Base-by-base conservation (phyloP, 2,329 filamentous ascomycete species). In the Xylariomycetidae sp. region DNA sequence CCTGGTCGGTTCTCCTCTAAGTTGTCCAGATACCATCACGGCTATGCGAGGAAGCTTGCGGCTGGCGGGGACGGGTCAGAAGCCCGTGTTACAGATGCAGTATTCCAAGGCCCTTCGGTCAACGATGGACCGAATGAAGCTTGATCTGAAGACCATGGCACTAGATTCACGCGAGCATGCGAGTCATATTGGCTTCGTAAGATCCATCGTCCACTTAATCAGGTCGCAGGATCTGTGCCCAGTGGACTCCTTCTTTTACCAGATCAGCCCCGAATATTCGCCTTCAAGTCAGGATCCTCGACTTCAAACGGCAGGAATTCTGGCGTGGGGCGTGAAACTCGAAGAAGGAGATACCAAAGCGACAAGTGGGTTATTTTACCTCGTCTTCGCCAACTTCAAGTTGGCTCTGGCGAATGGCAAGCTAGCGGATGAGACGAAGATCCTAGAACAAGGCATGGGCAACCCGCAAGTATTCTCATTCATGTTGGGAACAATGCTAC, bases 381-480 rank as follows among this genome's bases (percentile, higher is more conserved):
- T 74, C 37, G 58, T 79, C 2, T 70, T 68, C 47, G 72, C 72
- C 43, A 75, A 70, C 50, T 74, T 75, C 49, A 76, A 75, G 47
- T 56, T 69, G 32, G 69, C 72, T 0, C 50, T 78, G 3, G 62
- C 64, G 26, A 69, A 69, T 36, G 59, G 66, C 35, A 64, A 60
- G 31, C 57, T 76, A n/a, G 48, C 48, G 5, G 61, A 67, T 5
- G 69, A 76, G 45, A 53, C 60, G 18, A 44, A 37, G 5, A 65
- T 76, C 31, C 45, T 78, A 14, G 54, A 54, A 22, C 59, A 59
- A 34, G 70, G 68, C n/a, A 67, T 76, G 65, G 56, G 50, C n/a
- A 60, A 69, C 25, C 29, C 40, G 5, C 46, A 60, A 22, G 61
- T 78, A 16, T 47, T 65, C 27, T 50, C 52, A 0, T 78, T 77